phyloP scores from a whole-genome alignment of 495 filamentous ascomycete genomes.

The Cladorrhinum samala region DNA sequence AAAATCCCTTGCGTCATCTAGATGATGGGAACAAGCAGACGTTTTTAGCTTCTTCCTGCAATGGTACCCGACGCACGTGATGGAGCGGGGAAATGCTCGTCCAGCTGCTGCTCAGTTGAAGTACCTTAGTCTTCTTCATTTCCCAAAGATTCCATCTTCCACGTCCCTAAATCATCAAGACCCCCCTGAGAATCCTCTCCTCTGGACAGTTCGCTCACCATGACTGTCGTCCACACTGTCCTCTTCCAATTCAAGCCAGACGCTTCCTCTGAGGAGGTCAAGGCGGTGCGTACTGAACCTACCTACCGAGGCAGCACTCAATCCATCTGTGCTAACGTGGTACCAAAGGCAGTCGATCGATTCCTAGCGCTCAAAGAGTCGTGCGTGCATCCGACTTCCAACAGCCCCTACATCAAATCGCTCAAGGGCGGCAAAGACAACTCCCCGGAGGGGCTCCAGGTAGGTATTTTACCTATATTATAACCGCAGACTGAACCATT shows the following conservation, averaged over 20 bases:
- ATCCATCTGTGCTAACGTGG: background rate
- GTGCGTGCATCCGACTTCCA: conserved; percentile 44
- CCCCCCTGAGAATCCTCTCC: no score
- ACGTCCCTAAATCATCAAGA: background rate
- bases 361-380: conserved; percentile 34
- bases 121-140: no score
- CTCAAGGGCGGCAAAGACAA: conserved; percentile 57
- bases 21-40: no score
- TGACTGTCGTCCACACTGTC: conserved; percentile 55
- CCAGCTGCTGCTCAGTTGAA: background rate
- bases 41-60: no score
- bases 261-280: conserved; percentile 32
- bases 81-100: background rate
- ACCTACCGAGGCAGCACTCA: background rate
- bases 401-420: conserved; percentile 54
- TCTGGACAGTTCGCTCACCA: conserved; percentile 23
- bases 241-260: conserved; percentile 56
- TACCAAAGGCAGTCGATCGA: conserved; percentile 17
- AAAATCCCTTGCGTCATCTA: no score
- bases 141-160: background rate
- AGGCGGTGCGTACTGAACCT: conserved; percentile 40
- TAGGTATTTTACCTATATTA: conserved; percentile 23
- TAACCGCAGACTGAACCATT: background rate
- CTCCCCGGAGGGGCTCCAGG: conserved; percentile 58
- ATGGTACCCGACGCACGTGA: background rate